These are phyloP conservation scores for Neurospora sp. DNA, from an alignment of 495 filamentous ascomycete genomes.

Conservation along the genomic window DNA sequence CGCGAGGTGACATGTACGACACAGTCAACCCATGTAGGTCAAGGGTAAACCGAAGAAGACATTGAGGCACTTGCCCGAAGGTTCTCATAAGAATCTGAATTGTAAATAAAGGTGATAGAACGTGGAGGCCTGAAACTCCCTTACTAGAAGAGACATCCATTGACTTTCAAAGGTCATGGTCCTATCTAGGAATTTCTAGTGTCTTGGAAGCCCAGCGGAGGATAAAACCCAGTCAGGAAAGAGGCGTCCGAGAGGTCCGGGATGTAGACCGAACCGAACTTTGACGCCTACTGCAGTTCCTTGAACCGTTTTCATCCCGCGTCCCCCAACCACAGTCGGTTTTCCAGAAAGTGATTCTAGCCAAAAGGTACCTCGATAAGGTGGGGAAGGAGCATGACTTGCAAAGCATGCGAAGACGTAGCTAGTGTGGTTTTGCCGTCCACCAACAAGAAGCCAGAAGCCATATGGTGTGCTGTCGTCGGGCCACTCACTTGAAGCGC, in stretches of 20 bases:
- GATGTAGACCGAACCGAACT: neutral
- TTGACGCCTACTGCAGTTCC: neutral
- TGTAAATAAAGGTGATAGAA: neutral
- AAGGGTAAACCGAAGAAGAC: slow-evolving; percentile 1
- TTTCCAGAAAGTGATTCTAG: neutral
- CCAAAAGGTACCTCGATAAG: neutral
- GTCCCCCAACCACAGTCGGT: neutral
- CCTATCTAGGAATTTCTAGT: neutral
- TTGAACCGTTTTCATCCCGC: neutral
- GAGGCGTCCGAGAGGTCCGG: neutral
- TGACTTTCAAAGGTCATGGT: neutral
- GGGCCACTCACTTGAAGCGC: slow-evolving; percentile 14
- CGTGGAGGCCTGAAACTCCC: neutral
- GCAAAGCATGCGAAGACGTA: slow-evolving; percentile 19
- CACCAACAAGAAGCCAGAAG: slow-evolving; percentile 8
- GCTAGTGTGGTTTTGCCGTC: slow-evolving; percentile 5
- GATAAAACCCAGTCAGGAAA: neutral
- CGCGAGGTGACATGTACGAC: slow-evolving; percentile 9
- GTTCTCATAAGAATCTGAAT: neutral
- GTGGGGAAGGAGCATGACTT: slow-evolving; percentile 23
- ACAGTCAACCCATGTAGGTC: slow-evolving; percentile 16
- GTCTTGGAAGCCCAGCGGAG: neutral
- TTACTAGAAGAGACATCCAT: neutral
- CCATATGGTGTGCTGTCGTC: slow-evolving; percentile 6
- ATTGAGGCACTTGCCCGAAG: neutral